Evolutionary conservation across 2,329 filamentous ascomycete species (phyloP), one percentile per base, ranked within the genome.

Genomic region (Epichloe baconii): DNA sequence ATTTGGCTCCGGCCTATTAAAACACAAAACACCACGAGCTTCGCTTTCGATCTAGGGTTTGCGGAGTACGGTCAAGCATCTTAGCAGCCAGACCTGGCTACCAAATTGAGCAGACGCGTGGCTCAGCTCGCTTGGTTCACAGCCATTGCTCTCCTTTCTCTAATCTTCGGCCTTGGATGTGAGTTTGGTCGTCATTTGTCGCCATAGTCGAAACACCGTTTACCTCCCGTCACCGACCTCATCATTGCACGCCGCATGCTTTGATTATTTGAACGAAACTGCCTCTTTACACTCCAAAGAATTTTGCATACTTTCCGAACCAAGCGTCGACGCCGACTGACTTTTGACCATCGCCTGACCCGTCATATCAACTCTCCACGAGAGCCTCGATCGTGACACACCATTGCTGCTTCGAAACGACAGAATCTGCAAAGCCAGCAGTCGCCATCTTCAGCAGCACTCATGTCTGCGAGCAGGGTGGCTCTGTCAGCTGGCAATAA

Each of bases 401-500:
- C 31, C 21, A 21, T 46, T 34, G 37, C 47, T 17, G 21, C 19
- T 35, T 37, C 21, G 26, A 21, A 44, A 17, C 31, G 17, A n/a
- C 23, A 35, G 34, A 47, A 41, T n/a, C 42, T 45, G 35, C 47
- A 5, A 11, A 14, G 12, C 10, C 35, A 35, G 42, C 46, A 37
- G 42, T 44, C 43, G 38, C 31, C 49, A 45, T 51, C 21, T 31
- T 19, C 17, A 36, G 49, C 40, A 47, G 31, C 34, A 23, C 56
- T 49, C 59, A 68, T 71, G 68, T 62, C 66, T 54, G 59, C 65
- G 54, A 71, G 69, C 63, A 70, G 68, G 56, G 59, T 57, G 54
- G 55, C 56, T 58, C 52, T 59, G 55, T 52, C 58, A 53, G 56
- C 56, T 58, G 67, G 65, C 56, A 53, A 53, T 56, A 58, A 62